phyloP scores from a whole-genome alignment of 2,329 filamentous ascomycete genomes.

The Fusarium humuli region DNA sequence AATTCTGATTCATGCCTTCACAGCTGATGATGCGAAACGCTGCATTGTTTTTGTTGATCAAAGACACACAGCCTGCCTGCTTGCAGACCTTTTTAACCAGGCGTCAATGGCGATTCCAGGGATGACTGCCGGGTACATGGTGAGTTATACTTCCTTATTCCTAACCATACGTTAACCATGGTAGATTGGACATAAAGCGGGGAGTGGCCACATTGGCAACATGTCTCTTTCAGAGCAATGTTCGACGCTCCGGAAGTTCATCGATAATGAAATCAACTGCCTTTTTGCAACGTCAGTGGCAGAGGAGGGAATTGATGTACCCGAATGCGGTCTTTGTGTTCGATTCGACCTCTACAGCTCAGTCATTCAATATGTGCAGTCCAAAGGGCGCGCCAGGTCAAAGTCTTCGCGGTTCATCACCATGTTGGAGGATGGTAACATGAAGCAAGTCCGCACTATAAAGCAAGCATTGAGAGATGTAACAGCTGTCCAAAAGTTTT shows the following conservation, averaged over 20 bases:
- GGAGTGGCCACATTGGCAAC: slow-evolving; percentile 64
- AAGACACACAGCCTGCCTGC: slow-evolving; percentile 79
- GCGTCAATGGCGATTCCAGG: slow-evolving; percentile 66
- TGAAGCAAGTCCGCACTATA: slow-evolving; percentile 66
- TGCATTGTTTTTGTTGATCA: slow-evolving; percentile 92
- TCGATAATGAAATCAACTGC: slow-evolving; percentile 69
- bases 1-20: slow-evolving; percentile 73
- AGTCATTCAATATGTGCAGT: slow-evolving; percentile 95
- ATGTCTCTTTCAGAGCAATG: slow-evolving; percentile 81
- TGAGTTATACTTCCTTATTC: slow-evolving; percentile 51
- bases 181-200: slow-evolving; percentile 48
- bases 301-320: slow-evolving; percentile 76
- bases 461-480: slow-evolving; percentile 71
- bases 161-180: slow-evolving; percentile 1
- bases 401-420: slow-evolving; percentile 82
- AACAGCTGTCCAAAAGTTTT: slow-evolving; percentile 77
- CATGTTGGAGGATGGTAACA: slow-evolving; percentile 81
- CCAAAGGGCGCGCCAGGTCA: slow-evolving; percentile 85
- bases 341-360: slow-evolving; percentile 90
- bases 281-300: slow-evolving; percentile 75
- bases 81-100: slow-evolving; percentile 75
- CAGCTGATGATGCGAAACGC: slow-evolving; percentile 59
- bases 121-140: slow-evolving; percentile 71
- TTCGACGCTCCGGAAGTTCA: slow-evolving; percentile 74
- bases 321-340: slow-evolving; percentile 74